phyloP scores from a whole-genome alignment of 192 early-diverging fungal species.

The Dissophora globulifera region DNA sequence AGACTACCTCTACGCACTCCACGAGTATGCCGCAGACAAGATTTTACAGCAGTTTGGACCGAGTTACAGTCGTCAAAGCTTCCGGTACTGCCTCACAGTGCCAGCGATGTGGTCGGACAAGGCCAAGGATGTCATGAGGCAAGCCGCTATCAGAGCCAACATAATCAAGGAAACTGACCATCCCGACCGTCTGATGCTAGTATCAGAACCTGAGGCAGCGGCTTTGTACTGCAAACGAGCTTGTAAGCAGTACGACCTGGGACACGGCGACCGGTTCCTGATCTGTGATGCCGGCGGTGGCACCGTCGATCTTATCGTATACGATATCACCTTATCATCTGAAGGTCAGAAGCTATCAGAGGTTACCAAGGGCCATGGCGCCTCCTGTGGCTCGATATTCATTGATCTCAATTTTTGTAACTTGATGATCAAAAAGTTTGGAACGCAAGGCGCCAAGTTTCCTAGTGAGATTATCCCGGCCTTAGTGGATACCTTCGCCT shows the following conservation, averaged over 20 bases:
- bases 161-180: conserved; percentile 37
- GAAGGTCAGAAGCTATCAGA: conserved; percentile 44
- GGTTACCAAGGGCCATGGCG: conserved; percentile 54
- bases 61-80: conserved; percentile 50
- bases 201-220: conserved; percentile 56
- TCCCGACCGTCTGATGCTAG: conserved; percentile 47
- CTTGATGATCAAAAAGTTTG: conserved; percentile 36
- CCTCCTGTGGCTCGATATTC: conserved; percentile 56
- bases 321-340: conserved; percentile 41
- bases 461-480: conserved; percentile 13
- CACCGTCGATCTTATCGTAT: conserved; percentile 45
- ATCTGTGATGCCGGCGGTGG: conserved; percentile 42
- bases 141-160: conserved; percentile 44
- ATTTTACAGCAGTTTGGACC: conserved; percentile 48
- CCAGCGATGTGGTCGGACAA: conserved; percentile 34
- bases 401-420: conserved; percentile 51
- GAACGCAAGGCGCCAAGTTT: conserved; percentile 23
- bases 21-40: conserved; percentile 36
- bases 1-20: conserved; percentile 49
- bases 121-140: conserved; percentile 52
- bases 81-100: conserved; percentile 41
- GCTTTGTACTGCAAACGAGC: conserved; percentile 55
- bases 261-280: conserved; percentile 32
- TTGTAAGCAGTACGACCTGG: conserved; percentile 51
- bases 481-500: conserved; percentile 15